Conservation (phyloP, 1,284 basidiomycete genomes). For the Papiliotrema nemorosa region DNA sequence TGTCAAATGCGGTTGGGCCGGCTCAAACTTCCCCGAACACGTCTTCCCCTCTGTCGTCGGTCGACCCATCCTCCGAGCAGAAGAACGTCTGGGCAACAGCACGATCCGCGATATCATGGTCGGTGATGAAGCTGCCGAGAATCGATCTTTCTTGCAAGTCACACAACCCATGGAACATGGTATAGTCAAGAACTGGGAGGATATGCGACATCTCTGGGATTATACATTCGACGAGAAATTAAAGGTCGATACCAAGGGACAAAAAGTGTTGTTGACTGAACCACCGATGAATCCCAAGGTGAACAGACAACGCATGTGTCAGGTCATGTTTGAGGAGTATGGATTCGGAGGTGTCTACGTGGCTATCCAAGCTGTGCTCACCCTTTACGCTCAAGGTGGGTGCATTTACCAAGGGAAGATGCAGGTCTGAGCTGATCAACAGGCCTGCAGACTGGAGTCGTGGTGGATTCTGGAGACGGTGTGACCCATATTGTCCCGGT, state of each 20-base stretch:
- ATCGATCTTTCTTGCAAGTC: slow-evolving; percentile 92
- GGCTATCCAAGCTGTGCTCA: slow-evolving; percentile 97
- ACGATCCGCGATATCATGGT: slow-evolving; percentile 96
- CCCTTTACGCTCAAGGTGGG: slow-evolving; percentile 93
- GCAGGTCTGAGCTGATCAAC: slow-evolving; percentile 2
- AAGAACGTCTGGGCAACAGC: slow-evolving; percentile 81
- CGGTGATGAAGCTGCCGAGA: slow-evolving; percentile 90
- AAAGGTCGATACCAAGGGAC: slow-evolving; percentile 76
- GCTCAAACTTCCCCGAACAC: slow-evolving; percentile 97
- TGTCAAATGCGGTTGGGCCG: slow-evolving; percentile 97
- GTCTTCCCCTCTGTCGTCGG: slow-evolving; percentile 97
- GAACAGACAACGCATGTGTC: slow-evolving; percentile 89
- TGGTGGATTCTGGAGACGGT: slow-evolving; percentile 98
- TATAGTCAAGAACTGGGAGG: slow-evolving; percentile 97
- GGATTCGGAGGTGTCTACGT: slow-evolving; percentile 95
- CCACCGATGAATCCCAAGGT: slow-evolving; percentile 99
- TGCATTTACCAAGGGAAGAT: slow-evolving; percentile 9
- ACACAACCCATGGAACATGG: slow-evolving; percentile 99
- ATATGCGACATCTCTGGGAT: slow-evolving; percentile 98
- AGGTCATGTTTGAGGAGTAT: slow-evolving; percentile 99
- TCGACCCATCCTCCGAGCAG: slow-evolving; percentile 92
- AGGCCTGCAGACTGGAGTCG: slow-evolving; percentile 97
- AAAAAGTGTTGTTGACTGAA: slow-evolving; percentile 92
- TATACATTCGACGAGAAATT: slow-evolving; percentile 98
- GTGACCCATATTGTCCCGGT: slow-evolving; percentile 99